Conservation (phyloP, 2,329 filamentous ascomycete genomes). For the Sarocladium oryzae region DNA sequence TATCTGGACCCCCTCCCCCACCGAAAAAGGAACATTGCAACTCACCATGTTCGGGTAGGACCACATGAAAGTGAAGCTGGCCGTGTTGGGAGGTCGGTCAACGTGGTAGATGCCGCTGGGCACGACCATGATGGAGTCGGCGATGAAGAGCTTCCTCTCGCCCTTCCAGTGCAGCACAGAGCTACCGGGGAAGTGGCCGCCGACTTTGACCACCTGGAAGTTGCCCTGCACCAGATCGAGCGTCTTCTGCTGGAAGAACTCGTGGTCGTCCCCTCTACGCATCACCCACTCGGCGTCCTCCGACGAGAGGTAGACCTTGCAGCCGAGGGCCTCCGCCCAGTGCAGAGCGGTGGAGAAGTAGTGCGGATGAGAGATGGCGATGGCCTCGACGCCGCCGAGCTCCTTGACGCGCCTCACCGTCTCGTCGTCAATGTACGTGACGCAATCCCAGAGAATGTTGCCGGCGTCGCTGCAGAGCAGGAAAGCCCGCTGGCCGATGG, state of each 20-base stretch:
- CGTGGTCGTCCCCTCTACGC: slow-evolving; percentile 29
- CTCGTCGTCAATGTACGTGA: slow-evolving; percentile 60
- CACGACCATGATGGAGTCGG: slow-evolving; percentile 63
- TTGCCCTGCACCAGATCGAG: slow-evolving; percentile 32
- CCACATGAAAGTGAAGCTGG: slow-evolving; percentile 67
- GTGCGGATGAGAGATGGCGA: slow-evolving; percentile 75
- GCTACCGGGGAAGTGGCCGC: slow-evolving; percentile 75
- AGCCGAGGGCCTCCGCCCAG: slow-evolving; percentile 64
- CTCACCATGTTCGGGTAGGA: slow-evolving; percentile 59
- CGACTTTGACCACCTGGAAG: slow-evolving; percentile 59
- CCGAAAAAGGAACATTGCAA: neutral
- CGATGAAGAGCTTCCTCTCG: slow-evolving; percentile 55
- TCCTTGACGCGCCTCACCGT: slow-evolving; percentile 52
- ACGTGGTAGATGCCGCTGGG: slow-evolving; percentile 24
- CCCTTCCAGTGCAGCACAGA: slow-evolving; percentile 55
- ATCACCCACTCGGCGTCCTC: slow-evolving; percentile 63
- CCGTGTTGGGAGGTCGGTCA: slow-evolving; percentile 35
- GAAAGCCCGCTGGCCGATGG: slow-evolving; percentile 69
- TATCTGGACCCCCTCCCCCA: too few relatives aligned
- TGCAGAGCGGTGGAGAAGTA: slow-evolving; percentile 72
- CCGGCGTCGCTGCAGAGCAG: slow-evolving; percentile 58
- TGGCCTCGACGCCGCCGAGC: slow-evolving; percentile 62
- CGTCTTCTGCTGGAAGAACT: slow-evolving; percentile 39
- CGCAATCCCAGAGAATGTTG: slow-evolving; percentile 75
- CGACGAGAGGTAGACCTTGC: slow-evolving; percentile 60